phyloP scores from a whole-genome alignment of 2,329 filamentous ascomycete genomes.

The Epichloe aotearoae region DNA sequence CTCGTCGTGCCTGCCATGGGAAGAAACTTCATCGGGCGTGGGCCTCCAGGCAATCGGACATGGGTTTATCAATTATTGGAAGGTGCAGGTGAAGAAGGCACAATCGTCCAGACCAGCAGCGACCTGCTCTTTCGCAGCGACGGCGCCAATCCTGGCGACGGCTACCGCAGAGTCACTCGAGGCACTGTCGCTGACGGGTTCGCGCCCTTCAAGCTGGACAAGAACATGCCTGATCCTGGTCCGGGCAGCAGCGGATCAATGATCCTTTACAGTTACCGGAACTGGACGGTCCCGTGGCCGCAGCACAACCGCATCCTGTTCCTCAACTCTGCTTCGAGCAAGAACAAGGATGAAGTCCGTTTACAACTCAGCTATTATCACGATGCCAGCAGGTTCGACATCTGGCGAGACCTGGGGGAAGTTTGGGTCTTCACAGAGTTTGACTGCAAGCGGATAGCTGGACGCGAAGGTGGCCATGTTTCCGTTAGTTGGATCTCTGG shows the following conservation, averaged over 20 bases:
- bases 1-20: slow-evolving; percentile 11
- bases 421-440: no score
- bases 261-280: slow-evolving; percentile 5
- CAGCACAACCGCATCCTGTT: background rate
- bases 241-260: slow-evolving; percentile 3
- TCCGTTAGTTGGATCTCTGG: no score
- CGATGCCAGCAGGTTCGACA: rapidly evolving
- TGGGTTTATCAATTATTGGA: slow-evolving; percentile 8
- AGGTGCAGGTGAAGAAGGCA: slow-evolving; percentile 9
- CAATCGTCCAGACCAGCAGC: slow-evolving; percentile 9
- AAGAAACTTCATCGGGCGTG: slow-evolving; percentile 13
- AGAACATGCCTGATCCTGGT: slow-evolving; percentile 8
- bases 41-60: slow-evolving; percentile 9
- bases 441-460: rapidly evolving
- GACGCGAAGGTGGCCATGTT: no score
- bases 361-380: no score
- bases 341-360: rapidly evolving
- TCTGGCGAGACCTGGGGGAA: no score
- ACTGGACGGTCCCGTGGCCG: background rate
- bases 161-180: slow-evolving; percentile 8
- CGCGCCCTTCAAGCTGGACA: slow-evolving; percentile 6
- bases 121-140: slow-evolving; percentile 11
- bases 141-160: slow-evolving; percentile 3
- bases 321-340: background rate
- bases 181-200: slow-evolving; percentile 6